These are phyloP conservation scores for Arthrobotrys entomopaga DNA, from an alignment of 2,329 filamentous ascomycete genomes.

Conservation along the genomic window DNA sequence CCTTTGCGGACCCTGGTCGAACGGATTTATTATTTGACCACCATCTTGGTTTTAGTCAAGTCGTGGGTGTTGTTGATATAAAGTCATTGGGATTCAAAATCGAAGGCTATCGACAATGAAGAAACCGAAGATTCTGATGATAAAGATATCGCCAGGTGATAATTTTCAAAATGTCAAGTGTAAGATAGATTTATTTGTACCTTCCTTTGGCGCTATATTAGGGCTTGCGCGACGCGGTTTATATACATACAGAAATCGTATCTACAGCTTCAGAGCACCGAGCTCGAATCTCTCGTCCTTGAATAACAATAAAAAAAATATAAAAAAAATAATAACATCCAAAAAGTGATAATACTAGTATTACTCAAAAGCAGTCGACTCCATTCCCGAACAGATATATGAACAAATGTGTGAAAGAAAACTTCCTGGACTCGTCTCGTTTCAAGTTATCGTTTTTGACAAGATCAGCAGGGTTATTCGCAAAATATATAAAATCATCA, in stretches of 20 bases:
- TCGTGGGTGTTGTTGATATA: not conserved
- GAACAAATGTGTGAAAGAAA: not conserved
- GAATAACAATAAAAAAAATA: constrained; percentile 3
- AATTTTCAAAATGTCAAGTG: not conserved
- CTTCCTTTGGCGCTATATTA: constrained; percentile 26
- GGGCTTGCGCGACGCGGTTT: constrained; percentile 47
- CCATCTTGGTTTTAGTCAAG: constrained; percentile 30
- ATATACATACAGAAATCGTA: constrained; percentile 40
- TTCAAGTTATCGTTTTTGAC: too few relatives aligned
- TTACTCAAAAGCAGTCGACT: not conserved
- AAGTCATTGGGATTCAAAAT: not conserved
- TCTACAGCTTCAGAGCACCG: constrained; percentile 32
- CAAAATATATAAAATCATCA: constrained; percentile 3
- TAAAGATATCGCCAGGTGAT: too few relatives aligned
- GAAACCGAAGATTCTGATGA: too few relatives aligned
- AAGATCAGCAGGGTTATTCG: not conserved
- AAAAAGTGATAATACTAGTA: not conserved
- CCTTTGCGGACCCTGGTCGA: constrained; percentile 48
- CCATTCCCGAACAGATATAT: not conserved
- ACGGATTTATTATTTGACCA: constrained; percentile 55
- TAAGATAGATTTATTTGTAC: constrained; percentile 6
- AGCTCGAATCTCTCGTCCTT: constrained; percentile 23
- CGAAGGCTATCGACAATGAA: too few relatives aligned
- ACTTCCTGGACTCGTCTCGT: not conserved
- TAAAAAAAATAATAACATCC: constrained; percentile 18